Conservation (phyloP, 2,329 filamentous ascomycete genomes). For the Rhytidhysteron rufulum region DNA sequence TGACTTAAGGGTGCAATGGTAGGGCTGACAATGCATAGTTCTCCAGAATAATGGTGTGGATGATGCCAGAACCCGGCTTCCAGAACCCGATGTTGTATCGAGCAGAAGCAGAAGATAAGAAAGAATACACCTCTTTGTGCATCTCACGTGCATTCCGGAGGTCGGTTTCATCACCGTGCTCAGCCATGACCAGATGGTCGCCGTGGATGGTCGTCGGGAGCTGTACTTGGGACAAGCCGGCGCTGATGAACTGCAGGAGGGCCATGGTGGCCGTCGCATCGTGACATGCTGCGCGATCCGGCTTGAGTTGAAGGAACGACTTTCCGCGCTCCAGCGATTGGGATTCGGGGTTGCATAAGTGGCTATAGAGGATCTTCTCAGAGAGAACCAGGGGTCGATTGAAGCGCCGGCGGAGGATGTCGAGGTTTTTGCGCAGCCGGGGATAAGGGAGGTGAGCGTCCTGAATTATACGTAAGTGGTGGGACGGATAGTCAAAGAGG, state of each 20-base stretch:
- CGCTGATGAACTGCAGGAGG: slow-evolving; percentile 99
- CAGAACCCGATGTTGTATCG: slow-evolving; percentile 99
- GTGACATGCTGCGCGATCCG: slow-evolving; percentile 97
- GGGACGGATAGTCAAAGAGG: no score
- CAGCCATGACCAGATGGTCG: slow-evolving; percentile 98
- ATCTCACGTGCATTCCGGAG: slow-evolving; percentile 82
- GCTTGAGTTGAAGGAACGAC: slow-evolving; percentile 94
- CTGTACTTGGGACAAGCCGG: slow-evolving; percentile 90
- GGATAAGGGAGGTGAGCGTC: no score
- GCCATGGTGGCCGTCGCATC: slow-evolving; percentile 99
- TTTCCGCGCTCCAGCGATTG: slow-evolving; percentile 95
- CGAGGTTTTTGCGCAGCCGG: slow-evolving; percentile 96
- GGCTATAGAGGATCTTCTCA: slow-evolving; percentile 99
- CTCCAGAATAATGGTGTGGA: slow-evolving; percentile 97
- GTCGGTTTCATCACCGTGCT: slow-evolving; percentile 91
- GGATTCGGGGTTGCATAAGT: slow-evolving; percentile 92
- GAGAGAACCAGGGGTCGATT: slow-evolving; percentile 92
- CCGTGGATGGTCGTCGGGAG: slow-evolving; percentile 97
- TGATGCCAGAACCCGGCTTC: slow-evolving; percentile 97
- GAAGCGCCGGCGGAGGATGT: slow-evolving; percentile 81
- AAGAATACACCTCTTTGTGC: slow-evolving; percentile 99
- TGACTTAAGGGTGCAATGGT: no score
- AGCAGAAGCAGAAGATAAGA: slow-evolving; percentile 86
- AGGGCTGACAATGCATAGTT: slow-evolving; percentile 99
- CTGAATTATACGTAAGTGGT: no score